Percentiles rank a stretch among this genome's conserved stretches.
These are phyloP conservation scores for Wickerhamomyces kurtzmanii DNA, from an alignment of 805 yeast species.

Conservation along the genomic window DNA sequence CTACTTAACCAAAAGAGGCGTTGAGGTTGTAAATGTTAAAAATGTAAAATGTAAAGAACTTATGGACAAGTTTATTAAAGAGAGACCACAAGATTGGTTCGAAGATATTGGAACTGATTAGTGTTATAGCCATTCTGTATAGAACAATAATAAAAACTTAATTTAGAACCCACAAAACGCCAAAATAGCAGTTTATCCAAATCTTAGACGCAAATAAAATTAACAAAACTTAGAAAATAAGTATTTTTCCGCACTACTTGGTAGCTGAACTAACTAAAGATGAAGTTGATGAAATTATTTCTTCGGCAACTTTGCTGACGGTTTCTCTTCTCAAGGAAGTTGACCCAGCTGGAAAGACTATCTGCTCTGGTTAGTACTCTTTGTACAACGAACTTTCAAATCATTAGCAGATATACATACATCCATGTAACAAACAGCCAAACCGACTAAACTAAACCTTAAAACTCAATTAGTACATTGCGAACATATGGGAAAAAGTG, in stretches of 20 bases:
- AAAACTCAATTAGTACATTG: conserved; percentile 15
- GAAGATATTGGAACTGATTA: conserved; percentile 61
- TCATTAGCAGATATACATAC: conserved; percentile 31
- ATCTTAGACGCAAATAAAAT: too few relatives aligned
- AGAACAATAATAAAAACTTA: too few relatives aligned
- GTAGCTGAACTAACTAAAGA: conserved; percentile 5
- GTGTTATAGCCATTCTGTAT: conserved; percentile 9
- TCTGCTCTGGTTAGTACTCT: neutral
- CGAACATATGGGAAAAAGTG: neutral
- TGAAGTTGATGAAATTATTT: conserved; percentile 11
- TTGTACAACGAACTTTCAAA: neutral
- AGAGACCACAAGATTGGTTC: conserved; percentile 70
- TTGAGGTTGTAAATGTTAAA: conserved; percentile 56
- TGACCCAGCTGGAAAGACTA: conserved; percentile 11
- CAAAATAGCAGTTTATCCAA: neutral
- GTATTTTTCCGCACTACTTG: conserved; percentile 1
- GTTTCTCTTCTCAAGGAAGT: conserved; percentile 19
- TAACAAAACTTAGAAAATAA: too few relatives aligned
- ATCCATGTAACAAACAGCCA: conserved; percentile 46
- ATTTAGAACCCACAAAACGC: neutral
- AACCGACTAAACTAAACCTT: conserved; percentile 33
- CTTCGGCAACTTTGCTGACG: conserved; percentile 12
- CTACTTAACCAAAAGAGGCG: conserved; percentile 54
- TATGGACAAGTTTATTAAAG: conserved; percentile 71
- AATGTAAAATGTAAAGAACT: conserved; percentile 54